These are phyloP conservation scores for Pythium pyrilobum DNA, from an alignment of 352 stramenopile genomes.

Conservation along the genomic window DNA sequence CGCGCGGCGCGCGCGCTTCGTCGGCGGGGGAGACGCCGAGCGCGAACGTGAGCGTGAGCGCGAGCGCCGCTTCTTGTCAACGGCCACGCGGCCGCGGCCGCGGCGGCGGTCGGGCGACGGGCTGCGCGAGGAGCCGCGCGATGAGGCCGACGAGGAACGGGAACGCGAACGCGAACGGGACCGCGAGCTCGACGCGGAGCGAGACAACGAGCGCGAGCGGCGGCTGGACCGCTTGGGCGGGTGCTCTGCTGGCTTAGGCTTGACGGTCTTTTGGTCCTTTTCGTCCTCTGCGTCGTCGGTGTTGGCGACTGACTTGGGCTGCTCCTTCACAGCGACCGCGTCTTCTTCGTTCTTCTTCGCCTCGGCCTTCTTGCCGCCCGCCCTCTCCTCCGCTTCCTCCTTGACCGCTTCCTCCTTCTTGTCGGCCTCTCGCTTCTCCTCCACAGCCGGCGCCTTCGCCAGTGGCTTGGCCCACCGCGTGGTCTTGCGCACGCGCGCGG, in stretches of 20 bases:
- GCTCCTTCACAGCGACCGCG: not conserved
- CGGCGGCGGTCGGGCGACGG: slow-evolving; percentile 2
- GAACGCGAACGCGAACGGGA: slow-evolving; percentile 27
- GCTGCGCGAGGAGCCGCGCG: slow-evolving; percentile 11
- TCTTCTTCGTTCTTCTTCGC: not conserved
- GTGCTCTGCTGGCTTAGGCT: too few relatives aligned
- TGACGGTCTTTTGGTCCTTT: too few relatives aligned
- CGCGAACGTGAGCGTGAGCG: not conserved
- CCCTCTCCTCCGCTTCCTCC: not conserved
- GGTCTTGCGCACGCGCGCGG: slow-evolving; percentile 11
- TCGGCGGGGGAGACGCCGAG: slow-evolving; percentile 14
- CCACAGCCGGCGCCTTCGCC: not conserved
- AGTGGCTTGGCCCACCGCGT: slow-evolving; percentile 18
- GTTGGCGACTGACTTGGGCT: too few relatives aligned
- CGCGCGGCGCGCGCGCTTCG: slow-evolving; percentile 6
- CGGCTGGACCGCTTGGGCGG: not conserved
- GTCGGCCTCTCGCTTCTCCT: not conserved
- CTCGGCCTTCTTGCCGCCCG: not conserved
- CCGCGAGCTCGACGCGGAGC: slow-evolving; percentile 25
- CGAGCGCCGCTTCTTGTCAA: not conserved
- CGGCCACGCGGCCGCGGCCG: too few relatives aligned
- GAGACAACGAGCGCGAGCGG: slow-evolving; percentile 17
- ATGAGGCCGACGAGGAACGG: slow-evolving; percentile 19
- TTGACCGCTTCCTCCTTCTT: not conserved
- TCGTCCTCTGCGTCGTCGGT: too few relatives aligned